These are phyloP conservation scores for Sporothrix mexicana DNA, from an alignment of 2,329 filamentous ascomycete species.

Conservation along the genomic window DNA sequence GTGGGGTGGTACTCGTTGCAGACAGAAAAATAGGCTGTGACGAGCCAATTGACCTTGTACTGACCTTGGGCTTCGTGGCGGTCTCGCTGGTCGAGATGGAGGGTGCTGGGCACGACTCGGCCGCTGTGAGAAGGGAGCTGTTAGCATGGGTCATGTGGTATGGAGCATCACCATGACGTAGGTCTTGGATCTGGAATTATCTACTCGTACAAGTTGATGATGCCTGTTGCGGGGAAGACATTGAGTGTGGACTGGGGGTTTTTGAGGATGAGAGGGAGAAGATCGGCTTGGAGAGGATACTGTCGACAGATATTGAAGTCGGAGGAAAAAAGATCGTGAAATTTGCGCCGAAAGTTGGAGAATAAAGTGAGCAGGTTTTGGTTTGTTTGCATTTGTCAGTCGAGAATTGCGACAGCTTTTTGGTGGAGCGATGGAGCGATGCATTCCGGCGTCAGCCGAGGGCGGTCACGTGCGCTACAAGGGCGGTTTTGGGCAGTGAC, in stretches of 20 bases:
- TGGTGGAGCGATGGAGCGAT: conserved; percentile 23
- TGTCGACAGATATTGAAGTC: background rate
- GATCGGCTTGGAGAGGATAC: background rate
- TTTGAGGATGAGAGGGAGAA: background rate
- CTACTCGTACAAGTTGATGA: conserved; percentile 43
- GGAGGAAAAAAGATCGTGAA: background rate
- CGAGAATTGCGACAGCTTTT: conserved; percentile 33
- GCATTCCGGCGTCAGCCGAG: conserved; percentile 29
- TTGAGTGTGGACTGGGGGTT: conserved; percentile 34
- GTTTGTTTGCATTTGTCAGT: conserved; percentile 32
- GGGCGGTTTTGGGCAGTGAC: background rate
- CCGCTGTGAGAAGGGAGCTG: background rate
- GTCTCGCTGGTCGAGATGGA: conserved; percentile 43
- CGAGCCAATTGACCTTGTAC: background rate
- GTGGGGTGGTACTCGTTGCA: background rate
- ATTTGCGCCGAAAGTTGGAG: background rate
- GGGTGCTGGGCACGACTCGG: conserved; percentile 34
- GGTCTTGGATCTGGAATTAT: background rate
- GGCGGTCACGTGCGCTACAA: conserved; percentile 16
- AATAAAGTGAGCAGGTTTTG: conserved; percentile 24
- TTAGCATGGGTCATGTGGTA: conserved; percentile 2
- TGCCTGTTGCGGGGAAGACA: conserved; percentile 42
- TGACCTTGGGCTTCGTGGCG: conserved; percentile 54
- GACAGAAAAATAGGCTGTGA: background rate
- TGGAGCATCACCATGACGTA: conserved; percentile 17